phyloP scores from a whole-genome alignment of 2,329 filamentous ascomycete species.

The Ilyonectria mors-panacis region DNA sequence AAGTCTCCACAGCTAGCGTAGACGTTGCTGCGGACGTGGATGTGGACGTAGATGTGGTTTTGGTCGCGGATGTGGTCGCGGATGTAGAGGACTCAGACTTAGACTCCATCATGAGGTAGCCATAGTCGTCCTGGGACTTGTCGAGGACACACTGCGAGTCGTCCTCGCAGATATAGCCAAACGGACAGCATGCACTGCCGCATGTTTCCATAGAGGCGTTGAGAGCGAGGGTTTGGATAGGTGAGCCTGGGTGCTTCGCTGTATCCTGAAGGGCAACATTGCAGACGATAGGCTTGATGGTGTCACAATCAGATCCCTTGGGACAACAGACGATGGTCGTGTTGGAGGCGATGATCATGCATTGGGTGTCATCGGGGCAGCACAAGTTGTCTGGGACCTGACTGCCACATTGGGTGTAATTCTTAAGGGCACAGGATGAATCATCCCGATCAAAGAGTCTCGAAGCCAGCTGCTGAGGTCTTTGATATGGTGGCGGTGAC shows the following conservation, averaged over 20 bases:
- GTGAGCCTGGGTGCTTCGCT: constrained; percentile 34
- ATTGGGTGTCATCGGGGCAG: constrained; percentile 36
- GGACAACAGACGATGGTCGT: constrained; percentile 47
- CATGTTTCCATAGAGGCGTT: constrained; percentile 38
- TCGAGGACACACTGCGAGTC: constrained; percentile 40
- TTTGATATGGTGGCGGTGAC: constrained; percentile 18
- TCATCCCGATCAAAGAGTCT: constrained; percentile 18
- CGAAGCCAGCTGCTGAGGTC: not conserved
- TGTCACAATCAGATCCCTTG: constrained; percentile 35
- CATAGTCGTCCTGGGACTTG: constrained; percentile 41
- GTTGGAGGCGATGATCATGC: constrained; percentile 46
- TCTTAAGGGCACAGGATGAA: constrained; percentile 36
- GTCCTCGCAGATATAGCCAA: constrained; percentile 44
- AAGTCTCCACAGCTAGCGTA: constrained; percentile 33
- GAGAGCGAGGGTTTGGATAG: constrained; percentile 42
- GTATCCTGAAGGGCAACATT: constrained; percentile 38
- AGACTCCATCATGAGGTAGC: constrained; percentile 36
- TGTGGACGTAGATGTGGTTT: constrained; percentile 1
- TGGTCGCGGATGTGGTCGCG: constrained; percentile 14
- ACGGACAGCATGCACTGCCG: constrained; percentile 44
- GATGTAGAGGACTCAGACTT: constrained; percentile 22
- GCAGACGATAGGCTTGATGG: constrained; percentile 45
- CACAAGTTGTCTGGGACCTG: constrained; percentile 42
- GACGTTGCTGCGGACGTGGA: constrained; percentile 26
- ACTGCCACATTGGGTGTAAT: constrained; percentile 39